phyloP scores from a whole-genome alignment of 345 rosid species.

The Ceriops decandra region DNA sequence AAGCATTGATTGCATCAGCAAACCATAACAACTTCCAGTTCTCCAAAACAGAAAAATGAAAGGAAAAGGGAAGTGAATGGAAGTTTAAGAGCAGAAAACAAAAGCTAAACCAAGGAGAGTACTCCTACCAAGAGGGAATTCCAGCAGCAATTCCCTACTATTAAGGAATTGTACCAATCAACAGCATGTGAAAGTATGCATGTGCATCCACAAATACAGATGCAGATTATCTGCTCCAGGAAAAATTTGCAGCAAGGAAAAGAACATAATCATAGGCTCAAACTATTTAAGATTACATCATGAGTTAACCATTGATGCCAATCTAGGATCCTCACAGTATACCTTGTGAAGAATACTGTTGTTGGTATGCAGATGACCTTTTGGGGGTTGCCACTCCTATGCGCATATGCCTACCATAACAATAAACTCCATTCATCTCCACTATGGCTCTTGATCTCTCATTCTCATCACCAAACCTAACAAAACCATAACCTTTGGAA shows the following conservation, averaged over 20 bases:
- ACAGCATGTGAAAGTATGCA: too few species aligned
- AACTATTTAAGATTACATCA: too few species aligned
- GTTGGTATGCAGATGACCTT: constrained; percentile 71
- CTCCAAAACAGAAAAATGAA: background rate
- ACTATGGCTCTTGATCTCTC: constrained; percentile 88
- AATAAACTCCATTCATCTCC: constrained; percentile 89
- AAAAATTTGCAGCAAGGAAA: too few species aligned
- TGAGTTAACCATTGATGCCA: too few species aligned
- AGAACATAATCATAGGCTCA: too few species aligned
- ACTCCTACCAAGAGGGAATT: background rate
- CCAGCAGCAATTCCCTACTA: too few species aligned
- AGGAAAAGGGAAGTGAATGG: background rate
- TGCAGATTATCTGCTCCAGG: too few species aligned
- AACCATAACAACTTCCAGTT: background rate
- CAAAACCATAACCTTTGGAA: constrained; percentile 97
- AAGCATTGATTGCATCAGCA: background rate
- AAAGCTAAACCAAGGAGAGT: background rate
- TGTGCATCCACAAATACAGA: too few species aligned
- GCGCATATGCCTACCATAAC: constrained; percentile 90
- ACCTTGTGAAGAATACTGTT: constrained; percentile 94
- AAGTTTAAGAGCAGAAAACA: background rate
- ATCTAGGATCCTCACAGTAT: constrained; percentile 9
- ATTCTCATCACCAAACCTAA: constrained; percentile 87
- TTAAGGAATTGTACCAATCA: too few species aligned
- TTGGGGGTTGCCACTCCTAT: constrained; percentile 94